Percentiles rank a stretch among this genome's conserved stretches.
Conservation (phyloP, 2,329 filamentous ascomycete genomes). For the Volutella citrinella region DNA sequence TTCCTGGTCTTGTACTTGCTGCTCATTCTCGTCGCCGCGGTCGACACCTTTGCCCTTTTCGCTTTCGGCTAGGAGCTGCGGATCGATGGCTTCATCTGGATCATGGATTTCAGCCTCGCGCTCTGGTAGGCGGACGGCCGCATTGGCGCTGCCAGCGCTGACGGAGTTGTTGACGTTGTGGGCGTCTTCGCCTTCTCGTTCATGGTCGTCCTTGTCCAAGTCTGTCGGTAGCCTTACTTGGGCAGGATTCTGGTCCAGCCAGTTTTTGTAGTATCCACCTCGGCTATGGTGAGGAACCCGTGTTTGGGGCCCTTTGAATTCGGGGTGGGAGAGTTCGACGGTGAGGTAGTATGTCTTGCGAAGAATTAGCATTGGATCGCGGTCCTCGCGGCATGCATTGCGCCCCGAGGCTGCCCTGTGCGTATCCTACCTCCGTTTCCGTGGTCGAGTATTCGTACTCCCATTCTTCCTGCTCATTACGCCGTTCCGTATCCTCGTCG, state of each 20-base stretch:
- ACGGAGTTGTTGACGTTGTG: too few relatives aligned
- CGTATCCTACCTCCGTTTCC: conserved; percentile 53
- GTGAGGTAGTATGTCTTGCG: conserved; percentile 61
- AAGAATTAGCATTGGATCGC: conserved; percentile 9
- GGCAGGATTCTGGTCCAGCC: conserved; percentile 31
- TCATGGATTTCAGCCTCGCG: too few relatives aligned
- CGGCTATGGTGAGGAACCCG: conserved; percentile 36
- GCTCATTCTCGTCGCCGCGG: neutral
- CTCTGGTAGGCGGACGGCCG: too few relatives aligned
- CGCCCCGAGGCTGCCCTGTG: neutral
- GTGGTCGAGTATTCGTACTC: conserved; percentile 65
- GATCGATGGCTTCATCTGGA: conserved; percentile 10
- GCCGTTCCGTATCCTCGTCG: conserved; percentile 27
- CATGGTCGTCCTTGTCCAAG: conserved; percentile 24
- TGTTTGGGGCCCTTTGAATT: conserved; percentile 48
- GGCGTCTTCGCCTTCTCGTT: conserved; percentile 21
- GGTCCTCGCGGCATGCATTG: too few relatives aligned
- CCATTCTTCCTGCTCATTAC: conserved; percentile 58
- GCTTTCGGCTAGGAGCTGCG: conserved; percentile 8
- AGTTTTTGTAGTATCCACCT: conserved; percentile 47
- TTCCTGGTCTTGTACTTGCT: neutral
- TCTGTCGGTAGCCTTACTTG: conserved; percentile 12
- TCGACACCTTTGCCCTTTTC: neutral
- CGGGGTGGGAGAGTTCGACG: conserved; percentile 59
- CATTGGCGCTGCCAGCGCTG: too few relatives aligned